phyloP scores from a whole-genome alignment of 2,329 filamentous ascomycete species.

The Fusarium sambucinum region DNA sequence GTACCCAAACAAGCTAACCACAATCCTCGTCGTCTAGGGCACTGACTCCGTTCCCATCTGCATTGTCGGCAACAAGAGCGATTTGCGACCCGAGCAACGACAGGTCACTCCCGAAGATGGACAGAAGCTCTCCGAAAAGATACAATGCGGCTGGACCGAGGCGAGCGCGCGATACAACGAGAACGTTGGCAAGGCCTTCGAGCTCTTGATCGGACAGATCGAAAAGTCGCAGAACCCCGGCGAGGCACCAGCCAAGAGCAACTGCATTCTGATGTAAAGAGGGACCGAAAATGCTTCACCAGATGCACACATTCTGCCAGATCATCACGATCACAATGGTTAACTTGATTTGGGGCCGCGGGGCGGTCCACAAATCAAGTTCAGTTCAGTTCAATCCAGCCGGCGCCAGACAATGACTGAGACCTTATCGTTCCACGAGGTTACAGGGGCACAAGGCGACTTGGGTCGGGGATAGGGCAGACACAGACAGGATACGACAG shows the following conservation, averaged over 20 bases:
- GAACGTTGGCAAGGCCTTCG: conserved; percentile 93
- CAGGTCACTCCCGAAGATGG: conserved; percentile 90
- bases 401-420: conserved; percentile 5
- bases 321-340: conserved; percentile 25
- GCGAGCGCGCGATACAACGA: conserved; percentile 94
- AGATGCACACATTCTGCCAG: conserved; percentile 10
- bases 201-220: conserved; percentile 92
- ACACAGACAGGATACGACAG: background rate
- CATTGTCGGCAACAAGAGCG: conserved; percentile 97
- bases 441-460: conserved; percentile 29
- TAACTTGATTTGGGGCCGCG: conserved; percentile 23
- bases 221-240: conserved; percentile 93
- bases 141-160: conserved; percentile 94
- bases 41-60: conserved; percentile 93
- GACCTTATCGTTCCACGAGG: conserved; percentile 28
- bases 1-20: background rate
- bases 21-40: conserved; percentile 67
- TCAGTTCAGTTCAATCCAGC: conserved; percentile 17
- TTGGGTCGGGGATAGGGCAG: conserved; percentile 26
- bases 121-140: conserved; percentile 84
- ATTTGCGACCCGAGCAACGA: conserved; percentile 90
- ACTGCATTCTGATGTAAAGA: conserved; percentile 86
- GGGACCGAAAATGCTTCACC: conserved; percentile 1
- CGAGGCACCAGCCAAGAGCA: conserved; percentile 82
- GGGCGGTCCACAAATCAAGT: conserved; percentile 34